These are phyloP conservation scores for Neonectria ditissima DNA, from an alignment of 2,329 filamentous ascomycete species.

Conservation along the genomic window DNA sequence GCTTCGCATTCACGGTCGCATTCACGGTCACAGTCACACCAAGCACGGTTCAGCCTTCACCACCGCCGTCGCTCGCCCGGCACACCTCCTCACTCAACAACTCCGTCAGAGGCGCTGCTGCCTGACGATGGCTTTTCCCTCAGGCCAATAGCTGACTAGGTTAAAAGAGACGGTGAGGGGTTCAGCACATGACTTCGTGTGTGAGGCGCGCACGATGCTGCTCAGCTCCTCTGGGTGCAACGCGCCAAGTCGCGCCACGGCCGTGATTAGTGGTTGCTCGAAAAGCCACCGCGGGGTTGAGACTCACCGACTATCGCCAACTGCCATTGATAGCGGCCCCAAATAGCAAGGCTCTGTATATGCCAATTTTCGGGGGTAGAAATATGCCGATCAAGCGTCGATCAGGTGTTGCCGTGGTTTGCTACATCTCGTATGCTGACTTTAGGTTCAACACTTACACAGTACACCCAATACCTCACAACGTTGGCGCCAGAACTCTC, in stretches of 20 bases:
- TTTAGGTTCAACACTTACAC: no score
- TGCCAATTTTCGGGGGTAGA: no score
- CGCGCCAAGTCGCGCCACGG: slow-evolving; percentile 27
- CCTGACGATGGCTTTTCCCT: slow-evolving; percentile 37
- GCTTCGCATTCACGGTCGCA: neutral
- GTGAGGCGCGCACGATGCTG: slow-evolving; percentile 30
- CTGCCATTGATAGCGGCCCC: slow-evolving; percentile 1
- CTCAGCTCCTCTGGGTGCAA: slow-evolving; percentile 17
- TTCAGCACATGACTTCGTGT: slow-evolving; percentile 45
- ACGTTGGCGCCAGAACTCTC: no score
- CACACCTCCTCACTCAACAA: slow-evolving; percentile 4
- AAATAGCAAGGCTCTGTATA: no score
- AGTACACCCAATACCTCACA: no score
- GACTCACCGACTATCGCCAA: slow-evolving; percentile 6
- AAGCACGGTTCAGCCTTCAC: slow-evolving; percentile 2
- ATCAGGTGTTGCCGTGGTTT: no score
- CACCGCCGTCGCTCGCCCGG: neutral
- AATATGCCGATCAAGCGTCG: neutral
- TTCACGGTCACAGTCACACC: neutral
- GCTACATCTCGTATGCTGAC: no score
- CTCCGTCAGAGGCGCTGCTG: slow-evolving; percentile 38
- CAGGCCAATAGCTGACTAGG: slow-evolving; percentile 29
- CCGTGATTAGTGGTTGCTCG: slow-evolving; percentile 25
- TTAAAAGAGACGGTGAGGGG: slow-evolving; percentile 5
- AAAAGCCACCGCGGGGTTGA: slow-evolving; percentile 12